Evolutionary conservation across 805 yeast species (phyloP), one percentile per base, ranked within the genome.

Genomic region (Clavispora asparagi): DNA sequence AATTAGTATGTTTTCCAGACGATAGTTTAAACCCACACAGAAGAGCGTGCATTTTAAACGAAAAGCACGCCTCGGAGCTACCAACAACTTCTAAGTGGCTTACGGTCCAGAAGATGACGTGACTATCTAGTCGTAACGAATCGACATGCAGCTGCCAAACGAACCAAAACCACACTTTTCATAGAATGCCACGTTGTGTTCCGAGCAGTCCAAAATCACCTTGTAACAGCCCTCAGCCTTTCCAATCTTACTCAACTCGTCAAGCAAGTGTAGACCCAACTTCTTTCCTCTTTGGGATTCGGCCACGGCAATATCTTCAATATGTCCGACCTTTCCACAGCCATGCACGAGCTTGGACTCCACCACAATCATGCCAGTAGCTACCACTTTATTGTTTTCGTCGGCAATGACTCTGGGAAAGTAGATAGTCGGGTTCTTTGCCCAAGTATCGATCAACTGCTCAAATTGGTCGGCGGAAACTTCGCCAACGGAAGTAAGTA

Each of bases 251-350:
- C 83, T 77, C 59, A 92, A 71, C 8, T 77, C 70, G 14, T 73
- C 68, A 53, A 92, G 87, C 65, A 92, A 62, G 14, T 74, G 67
- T 54, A 74, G 70, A 0, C 99, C 99, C 40, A 92, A 69, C 55
- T 80, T 80, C 60, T 84, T 82, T 7, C 99, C 99, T 60, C 91
- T 97, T 61, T 87, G 87, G 16, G 74, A 67, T 28, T 63, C 61
- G 16, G 81, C 74, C 4, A 92, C 95, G 1, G 97, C 85, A 50
- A 92, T 92, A 62, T 92, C 99, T 60, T 92, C 99, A 52, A 92
- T 85, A 67, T 92, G 98, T 1, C 98, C 98, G 5, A 88, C 95
- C 43, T 76, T 65, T 0, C 96, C 95, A 62, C 94, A 82, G 35
- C 71, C 79, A 65, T 92, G 99, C 51, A 94, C 89, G 51, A 85